These are phyloP conservation scores for Candida dubliniensis DNA, from an alignment of 1,139 yeast genomes.

Conservation along the genomic window DNA sequence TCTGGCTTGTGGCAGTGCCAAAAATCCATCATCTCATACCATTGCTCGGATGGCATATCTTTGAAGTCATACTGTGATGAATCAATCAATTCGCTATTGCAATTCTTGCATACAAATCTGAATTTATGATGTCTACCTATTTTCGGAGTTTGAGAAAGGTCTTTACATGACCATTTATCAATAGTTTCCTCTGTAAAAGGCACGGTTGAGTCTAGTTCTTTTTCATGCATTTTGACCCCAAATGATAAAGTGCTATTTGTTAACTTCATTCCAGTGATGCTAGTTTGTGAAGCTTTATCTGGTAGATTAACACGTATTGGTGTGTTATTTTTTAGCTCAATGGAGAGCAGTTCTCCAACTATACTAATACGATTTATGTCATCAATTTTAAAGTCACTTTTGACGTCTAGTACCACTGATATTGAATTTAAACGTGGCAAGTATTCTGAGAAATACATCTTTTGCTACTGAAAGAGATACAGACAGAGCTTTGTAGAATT, in stretches of 20 bases:
- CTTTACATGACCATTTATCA: slow-evolving; percentile 44
- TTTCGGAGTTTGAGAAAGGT: slow-evolving; percentile 35
- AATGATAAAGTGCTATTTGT: slow-evolving; percentile 9
- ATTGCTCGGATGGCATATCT: slow-evolving; percentile 87
- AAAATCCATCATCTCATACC: slow-evolving; percentile 96
- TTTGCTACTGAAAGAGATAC: not conserved
- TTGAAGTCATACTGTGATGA: slow-evolving; percentile 34
- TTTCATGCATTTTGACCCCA: slow-evolving; percentile 9
- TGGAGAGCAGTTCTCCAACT: not conserved
- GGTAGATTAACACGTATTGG: slow-evolving; percentile 2
- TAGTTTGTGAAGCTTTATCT: slow-evolving; percentile 2
- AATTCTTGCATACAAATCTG: slow-evolving; percentile 34
- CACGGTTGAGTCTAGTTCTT: slow-evolving; percentile 9
- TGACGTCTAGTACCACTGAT: slow-evolving; percentile 27
- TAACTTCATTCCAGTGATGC: slow-evolving; percentile 11
- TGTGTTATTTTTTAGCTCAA: not conserved
- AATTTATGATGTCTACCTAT: slow-evolving; percentile 26
- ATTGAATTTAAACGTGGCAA: slow-evolving; percentile 39
- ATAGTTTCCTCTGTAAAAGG: slow-evolving; percentile 23
- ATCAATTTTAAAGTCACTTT: slow-evolving; percentile 2
- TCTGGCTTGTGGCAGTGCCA: slow-evolving; percentile 98
- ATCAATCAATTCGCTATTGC: slow-evolving; percentile 28
- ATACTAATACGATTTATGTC: not conserved
- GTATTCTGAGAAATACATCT: slow-evolving; percentile 39
- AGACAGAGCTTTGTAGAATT: not conserved